These are phyloP conservation scores for Pluteus cervinus DNA, from an alignment of 768 basidiomycete species.

Conservation along the genomic window DNA sequence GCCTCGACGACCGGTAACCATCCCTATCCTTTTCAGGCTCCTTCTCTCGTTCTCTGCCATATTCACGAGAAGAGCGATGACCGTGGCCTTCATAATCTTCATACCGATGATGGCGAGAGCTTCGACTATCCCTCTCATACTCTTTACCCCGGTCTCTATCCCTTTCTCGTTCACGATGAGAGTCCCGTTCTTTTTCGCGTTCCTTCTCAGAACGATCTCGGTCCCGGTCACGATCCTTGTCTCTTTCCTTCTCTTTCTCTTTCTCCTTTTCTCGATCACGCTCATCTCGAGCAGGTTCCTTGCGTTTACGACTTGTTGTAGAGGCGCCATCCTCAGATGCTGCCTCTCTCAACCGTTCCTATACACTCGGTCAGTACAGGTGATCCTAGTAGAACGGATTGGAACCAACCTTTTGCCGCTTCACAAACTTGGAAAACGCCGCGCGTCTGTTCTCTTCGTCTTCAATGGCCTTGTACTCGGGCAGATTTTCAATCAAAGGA, in stretches of 20 bases:
- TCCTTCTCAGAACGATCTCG: slow-evolving; percentile 25
- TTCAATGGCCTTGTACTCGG: slow-evolving; percentile 83
- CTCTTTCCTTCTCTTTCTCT: slow-evolving; percentile 34
- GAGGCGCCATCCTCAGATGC: slow-evolving; percentile 85
- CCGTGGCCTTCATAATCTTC: slow-evolving; percentile 41
- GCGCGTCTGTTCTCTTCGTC: slow-evolving; percentile 79
- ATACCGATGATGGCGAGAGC: slow-evolving; percentile 41
- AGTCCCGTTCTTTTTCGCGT: slow-evolving; percentile 31
- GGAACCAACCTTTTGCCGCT: slow-evolving; percentile 73
- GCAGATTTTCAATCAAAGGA: slow-evolving; percentile 72
- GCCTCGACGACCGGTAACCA: slow-evolving; percentile 38
- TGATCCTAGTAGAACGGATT: slow-evolving; percentile 1
- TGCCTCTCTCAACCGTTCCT: slow-evolving; percentile 74
- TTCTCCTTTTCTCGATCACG: slow-evolving; percentile 34
- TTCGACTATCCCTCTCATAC: slow-evolving; percentile 30
- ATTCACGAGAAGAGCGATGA: slow-evolving; percentile 36
- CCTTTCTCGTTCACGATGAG: slow-evolving; percentile 34
- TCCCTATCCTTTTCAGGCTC: slow-evolving; percentile 37
- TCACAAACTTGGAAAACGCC: slow-evolving; percentile 85
- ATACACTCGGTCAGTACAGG: slow-evolving; percentile 3
- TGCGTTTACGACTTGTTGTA: slow-evolving; percentile 73
- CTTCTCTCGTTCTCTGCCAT: slow-evolving; percentile 33
- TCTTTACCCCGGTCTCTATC: slow-evolving; percentile 29
- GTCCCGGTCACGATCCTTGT: slow-evolving; percentile 22
- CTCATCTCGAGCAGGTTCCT: slow-evolving; percentile 59